phyloP scores from a whole-genome alignment of 257 asterid genomes.

The Solanum peruvianum region DNA sequence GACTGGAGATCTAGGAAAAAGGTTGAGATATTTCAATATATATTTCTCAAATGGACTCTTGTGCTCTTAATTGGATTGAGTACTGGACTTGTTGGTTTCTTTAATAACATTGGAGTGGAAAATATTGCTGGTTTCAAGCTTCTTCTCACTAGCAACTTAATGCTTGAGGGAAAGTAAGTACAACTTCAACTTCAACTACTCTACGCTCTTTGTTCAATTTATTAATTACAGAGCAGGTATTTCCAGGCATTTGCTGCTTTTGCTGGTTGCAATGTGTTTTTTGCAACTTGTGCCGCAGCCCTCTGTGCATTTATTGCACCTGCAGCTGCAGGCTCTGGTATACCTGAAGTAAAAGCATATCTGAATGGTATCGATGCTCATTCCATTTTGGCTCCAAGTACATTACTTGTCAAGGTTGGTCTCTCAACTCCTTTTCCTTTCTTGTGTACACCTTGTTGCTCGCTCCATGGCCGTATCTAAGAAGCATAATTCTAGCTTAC shows the following conservation, averaged over 20 bases:
- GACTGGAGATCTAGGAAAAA: conserved; percentile 93
- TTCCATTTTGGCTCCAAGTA: conserved; percentile 94
- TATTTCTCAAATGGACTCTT: conserved; percentile 84
- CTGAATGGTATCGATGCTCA: conserved; percentile 95
- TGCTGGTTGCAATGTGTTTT: conserved; percentile 50
- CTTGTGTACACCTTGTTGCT: background rate
- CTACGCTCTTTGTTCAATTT: background rate
- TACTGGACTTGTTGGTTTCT: conserved; percentile 82
- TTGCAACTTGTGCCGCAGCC: conserved; percentile 65
- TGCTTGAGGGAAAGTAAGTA: conserved; percentile 57
- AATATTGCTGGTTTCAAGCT: conserved; percentile 90
- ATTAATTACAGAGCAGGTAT: conserved; percentile 43
- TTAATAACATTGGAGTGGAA: conserved; percentile 82
- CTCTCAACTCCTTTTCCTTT: background rate
- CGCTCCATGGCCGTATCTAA: background rate
- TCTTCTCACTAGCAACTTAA: conserved; percentile 45
- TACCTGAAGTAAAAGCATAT: conserved; percentile 98
- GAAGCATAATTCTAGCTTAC: background rate
- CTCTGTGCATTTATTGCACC: conserved; percentile 85
- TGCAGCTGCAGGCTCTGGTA: conserved; percentile 98
- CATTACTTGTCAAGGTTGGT: conserved; percentile 81
- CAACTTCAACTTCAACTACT: background rate
- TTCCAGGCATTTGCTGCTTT: conserved; percentile 47
- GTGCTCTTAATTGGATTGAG: conserved; percentile 76
- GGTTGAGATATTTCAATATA: conserved; percentile 65